Conservation (phyloP, 306 rosid species). For the Crotalaria pallida region DNA sequence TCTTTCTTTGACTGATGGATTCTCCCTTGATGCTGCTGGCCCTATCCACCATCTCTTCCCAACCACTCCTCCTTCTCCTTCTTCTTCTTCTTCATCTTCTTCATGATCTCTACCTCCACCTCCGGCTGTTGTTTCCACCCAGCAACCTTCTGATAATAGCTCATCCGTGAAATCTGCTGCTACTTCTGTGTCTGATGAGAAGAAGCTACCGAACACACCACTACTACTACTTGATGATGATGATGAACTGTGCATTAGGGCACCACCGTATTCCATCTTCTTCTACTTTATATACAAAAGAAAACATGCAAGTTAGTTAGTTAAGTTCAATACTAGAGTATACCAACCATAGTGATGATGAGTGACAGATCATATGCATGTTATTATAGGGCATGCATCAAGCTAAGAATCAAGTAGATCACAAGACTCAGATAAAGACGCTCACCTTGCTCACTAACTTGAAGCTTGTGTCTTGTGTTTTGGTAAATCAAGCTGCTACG, state of each 20-base stretch:
- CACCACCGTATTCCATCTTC: conserved; percentile 34
- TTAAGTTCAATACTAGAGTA: too few relatives aligned
- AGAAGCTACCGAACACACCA: conserved; percentile 2
- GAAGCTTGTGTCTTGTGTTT: too few relatives aligned
- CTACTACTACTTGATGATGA: too few relatives aligned
- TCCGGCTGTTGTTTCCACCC: conserved; percentile 44
- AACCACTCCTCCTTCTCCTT: background rate
- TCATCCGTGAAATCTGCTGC: conserved; percentile 35
- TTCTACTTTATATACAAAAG: background rate
- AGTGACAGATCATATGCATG: too few relatives aligned
- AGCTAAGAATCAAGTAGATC: too few relatives aligned
- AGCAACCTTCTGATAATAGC: conserved; percentile 37
- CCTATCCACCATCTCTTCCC: conserved; percentile 49
- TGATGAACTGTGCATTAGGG: background rate
- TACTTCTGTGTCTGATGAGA: background rate
- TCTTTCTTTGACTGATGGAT: conserved; percentile 47
- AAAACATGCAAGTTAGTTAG: too few relatives aligned
- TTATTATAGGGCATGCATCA: too few relatives aligned
- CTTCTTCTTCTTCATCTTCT: too few relatives aligned
- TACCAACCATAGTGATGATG: too few relatives aligned
- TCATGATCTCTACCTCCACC: background rate
- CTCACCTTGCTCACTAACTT: too few relatives aligned
- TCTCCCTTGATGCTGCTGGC: conserved; percentile 12
- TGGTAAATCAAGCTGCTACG: too few relatives aligned
- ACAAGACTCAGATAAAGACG: too few relatives aligned